Evolutionary conservation across 257 asterid genomes (phyloP).

Genomic region (Plantago major): DNA sequence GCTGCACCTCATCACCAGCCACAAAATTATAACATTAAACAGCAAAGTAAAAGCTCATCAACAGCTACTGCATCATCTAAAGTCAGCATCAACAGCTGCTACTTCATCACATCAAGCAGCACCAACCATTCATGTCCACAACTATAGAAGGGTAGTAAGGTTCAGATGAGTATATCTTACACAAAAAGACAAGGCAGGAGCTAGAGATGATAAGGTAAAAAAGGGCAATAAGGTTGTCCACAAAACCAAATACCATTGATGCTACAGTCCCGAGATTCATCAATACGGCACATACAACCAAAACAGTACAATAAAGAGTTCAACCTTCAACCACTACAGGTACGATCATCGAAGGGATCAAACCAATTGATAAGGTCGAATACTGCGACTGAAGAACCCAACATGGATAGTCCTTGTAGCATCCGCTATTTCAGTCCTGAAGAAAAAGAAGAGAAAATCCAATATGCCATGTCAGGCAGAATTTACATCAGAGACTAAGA

Average conservation of each 20-base stretch:
- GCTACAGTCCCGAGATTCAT: conserved; percentile 27
- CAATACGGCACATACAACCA: conserved; percentile 19
- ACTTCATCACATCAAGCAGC: conserved; percentile 53
- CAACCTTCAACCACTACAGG: conserved; percentile 54
- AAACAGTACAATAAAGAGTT: conserved; percentile 44
- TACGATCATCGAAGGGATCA: conserved; percentile 28
- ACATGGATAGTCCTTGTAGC: conserved; percentile 16
- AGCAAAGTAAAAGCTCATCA: conserved; percentile 49
- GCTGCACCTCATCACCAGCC: conserved; percentile 37
- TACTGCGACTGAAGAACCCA: conserved; percentile 16
- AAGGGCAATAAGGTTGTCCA: conserved; percentile 16
- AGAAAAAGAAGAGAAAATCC: neutral
- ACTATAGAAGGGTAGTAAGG: conserved; percentile 67
- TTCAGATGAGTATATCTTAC: conserved; percentile 36
- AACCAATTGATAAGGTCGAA: conserved; percentile 20
- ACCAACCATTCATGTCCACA: conserved; percentile 48
- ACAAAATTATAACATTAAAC: conserved; percentile 41
- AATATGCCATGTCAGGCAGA: conserved; percentile 6
- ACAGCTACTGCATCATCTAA: conserved; percentile 42
- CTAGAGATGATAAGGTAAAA: conserved; percentile 3
- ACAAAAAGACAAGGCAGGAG: conserved; percentile 11
- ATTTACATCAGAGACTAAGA: neutral
- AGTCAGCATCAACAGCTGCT: conserved; percentile 50
- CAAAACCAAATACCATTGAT: conserved; percentile 5
- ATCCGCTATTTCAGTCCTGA: conserved; percentile 35